These are phyloP conservation scores for Chrysoporthe puriensis DNA, from an alignment of 2,329 filamentous ascomycete species.

Conservation along the genomic window DNA sequence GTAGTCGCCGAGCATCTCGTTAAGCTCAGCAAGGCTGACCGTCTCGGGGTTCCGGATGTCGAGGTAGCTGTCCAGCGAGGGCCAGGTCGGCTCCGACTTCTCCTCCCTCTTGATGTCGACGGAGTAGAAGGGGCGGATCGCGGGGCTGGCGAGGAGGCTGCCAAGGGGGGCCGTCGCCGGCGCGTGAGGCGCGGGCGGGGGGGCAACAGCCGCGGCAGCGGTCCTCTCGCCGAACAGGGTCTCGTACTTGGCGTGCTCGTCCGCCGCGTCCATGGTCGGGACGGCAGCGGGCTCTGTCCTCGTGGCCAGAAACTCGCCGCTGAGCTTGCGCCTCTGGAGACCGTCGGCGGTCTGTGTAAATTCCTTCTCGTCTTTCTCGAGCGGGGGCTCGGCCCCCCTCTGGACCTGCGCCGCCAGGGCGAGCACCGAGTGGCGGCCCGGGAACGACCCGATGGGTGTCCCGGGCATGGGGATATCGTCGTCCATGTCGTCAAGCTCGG, in stretches of 20 bases:
- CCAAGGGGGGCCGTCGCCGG: constrained; percentile 36
- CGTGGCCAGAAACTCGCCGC: constrained; percentile 44
- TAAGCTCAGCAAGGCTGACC: constrained; percentile 90
- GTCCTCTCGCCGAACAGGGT: constrained; percentile 55
- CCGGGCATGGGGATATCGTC: constrained; percentile 62
- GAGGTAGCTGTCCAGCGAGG: constrained; percentile 48
- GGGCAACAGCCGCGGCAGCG: constrained; percentile 31
- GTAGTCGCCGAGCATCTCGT: constrained; percentile 79
- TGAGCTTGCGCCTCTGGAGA: constrained; percentile 69
- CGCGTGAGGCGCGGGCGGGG: not conserved
- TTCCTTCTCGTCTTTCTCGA: constrained; percentile 94
- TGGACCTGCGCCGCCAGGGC: constrained; percentile 58
- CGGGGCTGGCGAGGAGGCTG: constrained; percentile 57
- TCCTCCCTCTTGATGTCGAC: constrained; percentile 47
- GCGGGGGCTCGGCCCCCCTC: constrained; percentile 80
- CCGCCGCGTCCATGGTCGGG: constrained; percentile 41
- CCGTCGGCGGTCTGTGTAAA: constrained; percentile 94
- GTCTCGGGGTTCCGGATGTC: constrained; percentile 80
- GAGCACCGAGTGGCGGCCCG: constrained; percentile 41
- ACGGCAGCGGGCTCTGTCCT: constrained; percentile 38
- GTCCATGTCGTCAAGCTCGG: constrained; percentile 78
- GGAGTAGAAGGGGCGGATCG: constrained; percentile 54
- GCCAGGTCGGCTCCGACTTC: constrained; percentile 47
- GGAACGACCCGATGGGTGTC: constrained; percentile 67
- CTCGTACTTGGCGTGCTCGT: constrained; percentile 53